phyloP scores from a whole-genome alignment of 1,284 basidiomycete genomes.

The Blastosporella zonata region DNA sequence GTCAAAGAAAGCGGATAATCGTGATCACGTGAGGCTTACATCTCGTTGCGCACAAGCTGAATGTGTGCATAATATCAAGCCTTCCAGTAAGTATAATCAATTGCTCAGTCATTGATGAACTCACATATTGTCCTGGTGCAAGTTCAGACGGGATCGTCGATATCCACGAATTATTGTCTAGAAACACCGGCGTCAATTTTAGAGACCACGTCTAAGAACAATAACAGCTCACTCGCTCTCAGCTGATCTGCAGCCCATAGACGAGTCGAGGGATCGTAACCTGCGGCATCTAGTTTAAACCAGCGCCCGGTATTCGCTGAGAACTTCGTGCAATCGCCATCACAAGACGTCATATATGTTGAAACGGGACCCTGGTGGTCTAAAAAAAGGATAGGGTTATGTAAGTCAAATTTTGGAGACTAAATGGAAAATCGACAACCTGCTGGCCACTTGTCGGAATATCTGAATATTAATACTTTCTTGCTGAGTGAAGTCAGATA shows the following conservation, averaged over 20 bases:
- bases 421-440: constrained; percentile 21
- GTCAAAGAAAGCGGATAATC: constrained; percentile 1
- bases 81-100: no score
- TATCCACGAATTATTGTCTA: constrained; percentile 33
- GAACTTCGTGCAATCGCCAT: constrained; percentile 35
- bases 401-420: background rate
- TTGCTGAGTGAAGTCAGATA: background rate
- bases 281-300: constrained; percentile 38
- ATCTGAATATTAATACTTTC: background rate
- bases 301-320: constrained; percentile 31
- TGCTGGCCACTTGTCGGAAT: constrained; percentile 34
- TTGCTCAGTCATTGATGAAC: no score
- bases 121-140: constrained; percentile 37
- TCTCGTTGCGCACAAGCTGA: constrained; percentile 39
- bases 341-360: constrained; percentile 40
- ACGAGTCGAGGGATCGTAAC: constrained; percentile 29
- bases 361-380: constrained; percentile 40
- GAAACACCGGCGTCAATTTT: no score
- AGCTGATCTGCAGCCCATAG: constrained; percentile 35
- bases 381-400: constrained; percentile 13
- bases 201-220: no score
- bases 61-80: background rate
- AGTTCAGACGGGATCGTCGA: constrained; percentile 33
- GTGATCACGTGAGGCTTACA: constrained; percentile 23
- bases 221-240: constrained; percentile 28